phyloP scores from a whole-genome alignment of 306 rosid genomes.

The Clitoria ternatea region DNA sequence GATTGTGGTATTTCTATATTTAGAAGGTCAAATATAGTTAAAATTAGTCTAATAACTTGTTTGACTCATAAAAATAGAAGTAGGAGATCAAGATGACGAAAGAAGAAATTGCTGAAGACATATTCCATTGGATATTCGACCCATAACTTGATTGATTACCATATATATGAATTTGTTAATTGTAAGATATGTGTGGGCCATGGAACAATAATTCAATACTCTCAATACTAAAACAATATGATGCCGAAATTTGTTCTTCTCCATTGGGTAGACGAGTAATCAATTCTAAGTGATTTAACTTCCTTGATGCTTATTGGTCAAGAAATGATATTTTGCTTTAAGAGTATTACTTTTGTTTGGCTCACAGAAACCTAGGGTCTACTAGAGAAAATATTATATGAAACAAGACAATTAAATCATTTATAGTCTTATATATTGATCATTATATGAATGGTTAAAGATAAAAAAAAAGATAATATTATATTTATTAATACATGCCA shows the following conservation, averaged over 20 bases:
- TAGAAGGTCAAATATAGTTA: background rate
- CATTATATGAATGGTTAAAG: too few species aligned
- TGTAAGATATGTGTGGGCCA: slow-evolving; percentile 13
- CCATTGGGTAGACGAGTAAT: background rate
- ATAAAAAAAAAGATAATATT: too few species aligned
- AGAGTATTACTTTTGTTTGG: background rate
- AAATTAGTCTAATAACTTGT: background rate
- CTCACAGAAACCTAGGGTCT: background rate
- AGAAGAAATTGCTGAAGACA: background rate
- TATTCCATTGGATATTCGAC: slow-evolving; percentile 25
- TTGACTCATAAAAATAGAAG: background rate
- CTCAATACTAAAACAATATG: background rate
- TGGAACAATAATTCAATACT: slow-evolving; percentile 4
- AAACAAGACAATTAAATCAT: too few species aligned
- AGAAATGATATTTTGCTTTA: background rate
- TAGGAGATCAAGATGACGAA: background rate
- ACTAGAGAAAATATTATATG: too few species aligned
- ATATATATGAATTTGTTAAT: background rate
- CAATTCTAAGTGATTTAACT: background rate
- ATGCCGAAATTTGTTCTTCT: background rate
- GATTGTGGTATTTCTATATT: background rate
- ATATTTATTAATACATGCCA: too few species aligned
- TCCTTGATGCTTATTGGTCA: background rate
- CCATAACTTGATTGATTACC: background rate
- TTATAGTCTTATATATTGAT: too few species aligned